Evolutionary conservation across 2,329 filamentous ascomycete species (phyloP).

Genomic region (Helotiales sp.): DNA sequence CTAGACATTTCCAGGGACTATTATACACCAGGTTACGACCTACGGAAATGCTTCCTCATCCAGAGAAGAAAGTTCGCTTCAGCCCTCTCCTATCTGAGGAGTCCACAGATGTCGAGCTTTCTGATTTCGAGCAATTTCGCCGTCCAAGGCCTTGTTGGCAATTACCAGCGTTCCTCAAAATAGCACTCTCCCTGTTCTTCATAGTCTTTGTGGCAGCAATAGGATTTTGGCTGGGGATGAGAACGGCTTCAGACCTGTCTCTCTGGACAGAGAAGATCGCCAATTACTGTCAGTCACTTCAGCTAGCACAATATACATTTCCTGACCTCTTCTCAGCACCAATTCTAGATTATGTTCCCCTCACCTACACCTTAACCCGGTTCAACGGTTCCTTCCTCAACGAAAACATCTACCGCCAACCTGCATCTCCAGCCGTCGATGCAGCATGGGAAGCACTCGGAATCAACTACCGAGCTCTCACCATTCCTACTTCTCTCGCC

Average conservation of each 20-base stretch:
- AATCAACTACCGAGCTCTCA: conserved; percentile 24
- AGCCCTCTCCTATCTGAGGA: not conserved
- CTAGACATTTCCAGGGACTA: no score
- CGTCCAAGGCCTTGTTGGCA: not conserved
- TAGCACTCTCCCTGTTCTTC: not conserved
- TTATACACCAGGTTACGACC: not conserved
- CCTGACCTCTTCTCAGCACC: not conserved
- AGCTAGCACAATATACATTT: not conserved
- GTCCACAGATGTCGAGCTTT: not conserved
- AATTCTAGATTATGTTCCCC: not conserved
- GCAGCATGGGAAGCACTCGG: conserved; percentile 51
- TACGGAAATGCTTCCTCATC: not conserved
- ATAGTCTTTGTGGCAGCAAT: not conserved
- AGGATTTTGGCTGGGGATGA: not conserved
- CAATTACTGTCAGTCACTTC: not conserved
- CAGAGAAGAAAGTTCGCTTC: not conserved
- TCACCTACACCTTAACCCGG: conserved; percentile 10
- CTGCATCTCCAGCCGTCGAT: conserved; percentile 48
- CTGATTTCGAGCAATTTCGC: not conserved
- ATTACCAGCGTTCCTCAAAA: not conserved
- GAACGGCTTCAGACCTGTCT: not conserved
- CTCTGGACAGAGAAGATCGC: not conserved
- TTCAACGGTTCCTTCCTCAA: conserved; percentile 55
- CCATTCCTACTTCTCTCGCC: conserved; percentile 27
- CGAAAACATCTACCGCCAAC: conserved; percentile 48